Evolutionary conservation across 768 basidiomycete species (phyloP), one percentile per base, ranked within the genome.

Genomic region (Amanita jacksonii): DNA sequence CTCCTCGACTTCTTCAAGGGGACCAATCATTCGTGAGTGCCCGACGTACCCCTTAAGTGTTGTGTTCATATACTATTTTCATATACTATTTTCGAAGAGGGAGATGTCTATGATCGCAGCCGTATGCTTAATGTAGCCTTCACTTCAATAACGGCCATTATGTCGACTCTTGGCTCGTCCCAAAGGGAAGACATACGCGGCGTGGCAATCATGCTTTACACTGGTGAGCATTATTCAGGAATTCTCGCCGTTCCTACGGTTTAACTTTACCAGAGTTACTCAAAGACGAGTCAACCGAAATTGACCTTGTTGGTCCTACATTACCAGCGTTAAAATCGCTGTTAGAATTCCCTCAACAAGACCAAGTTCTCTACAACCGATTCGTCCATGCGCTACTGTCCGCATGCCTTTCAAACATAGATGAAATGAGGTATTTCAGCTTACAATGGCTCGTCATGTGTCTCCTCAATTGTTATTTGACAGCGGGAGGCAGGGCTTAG

Each of bases 351-450:
- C 72, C 69, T 36, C 61, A 67, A 16, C 50, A 66, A 13, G 67
- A 69, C 36, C 70, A 62, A 12, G 72, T 75, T 16, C 67, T 71
- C 45, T 88, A 79, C 52, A 70, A 69, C 10, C 72, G 72, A 4
- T 58, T 84, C 12, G 62, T 87, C 0, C 85, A 94, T 55, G 86
- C 87, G 15, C 61, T 96, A 15, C 63, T 97, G n/a, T 93, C 89
- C 0, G 73, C 82, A 0, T 91, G 88, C 55, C 63, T 97, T 25
- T 66, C 81, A 38, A 86, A 94, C 55, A 72, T 97, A 18, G 93
- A 97, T 54, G 86, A 82, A 49, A 91, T 96, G 84, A 76, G 91
- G 91, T 91, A 40, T 48, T 51, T 16, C 12, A 10, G 28, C 10
- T 49, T 31, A 13, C 35, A 37, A 36, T 42, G 22, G 7, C 38